A percentile compares a stretch with the other conserved stretches of the same genome.
Conservation (phyloP, 306 rosid species). For the Phaseolus lunatus region DNA sequence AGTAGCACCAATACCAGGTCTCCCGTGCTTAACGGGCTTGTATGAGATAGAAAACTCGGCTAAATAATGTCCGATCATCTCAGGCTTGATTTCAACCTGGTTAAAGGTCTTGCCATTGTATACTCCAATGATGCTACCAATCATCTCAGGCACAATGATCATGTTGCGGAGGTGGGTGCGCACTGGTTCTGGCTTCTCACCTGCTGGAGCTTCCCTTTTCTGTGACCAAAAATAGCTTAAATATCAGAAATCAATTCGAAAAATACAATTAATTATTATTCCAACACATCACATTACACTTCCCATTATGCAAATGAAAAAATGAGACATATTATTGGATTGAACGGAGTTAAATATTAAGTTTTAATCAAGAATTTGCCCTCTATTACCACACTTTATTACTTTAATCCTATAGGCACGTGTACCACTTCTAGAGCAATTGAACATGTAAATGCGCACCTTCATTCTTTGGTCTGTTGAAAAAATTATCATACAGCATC, state of each 20-base stretch:
- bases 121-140: slow-evolving; percentile 87
- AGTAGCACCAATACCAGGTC: slow-evolving; percentile 99
- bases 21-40: slow-evolving; percentile 97
- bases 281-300: neutral
- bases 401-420: too few relatives aligned
- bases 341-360: neutral
- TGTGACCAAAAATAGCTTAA: slow-evolving; percentile 4
- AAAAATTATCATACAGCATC: too few relatives aligned
- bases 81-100: slow-evolving; percentile 93
- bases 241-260: too few relatives aligned
- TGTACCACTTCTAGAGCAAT: too few relatives aligned
- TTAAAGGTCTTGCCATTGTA: slow-evolving; percentile 96
- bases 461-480: too few relatives aligned
- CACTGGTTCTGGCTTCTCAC: slow-evolving; percentile 96
- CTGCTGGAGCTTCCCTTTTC: slow-evolving; percentile 93
- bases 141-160: slow-evolving; percentile 95
- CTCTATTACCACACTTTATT: too few relatives aligned
- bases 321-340: neutral
- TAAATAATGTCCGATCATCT: slow-evolving; percentile 91
- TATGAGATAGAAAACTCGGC: slow-evolving; percentile 93
- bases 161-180: slow-evolving; percentile 91
- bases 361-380: too few relatives aligned
- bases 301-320: neutral
- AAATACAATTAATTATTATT: neutral
- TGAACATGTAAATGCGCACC: too few relatives aligned